Evolutionary conservation across 495 filamentous ascomycete species (phyloP).

Genomic region (Tuber aestivum): DNA sequence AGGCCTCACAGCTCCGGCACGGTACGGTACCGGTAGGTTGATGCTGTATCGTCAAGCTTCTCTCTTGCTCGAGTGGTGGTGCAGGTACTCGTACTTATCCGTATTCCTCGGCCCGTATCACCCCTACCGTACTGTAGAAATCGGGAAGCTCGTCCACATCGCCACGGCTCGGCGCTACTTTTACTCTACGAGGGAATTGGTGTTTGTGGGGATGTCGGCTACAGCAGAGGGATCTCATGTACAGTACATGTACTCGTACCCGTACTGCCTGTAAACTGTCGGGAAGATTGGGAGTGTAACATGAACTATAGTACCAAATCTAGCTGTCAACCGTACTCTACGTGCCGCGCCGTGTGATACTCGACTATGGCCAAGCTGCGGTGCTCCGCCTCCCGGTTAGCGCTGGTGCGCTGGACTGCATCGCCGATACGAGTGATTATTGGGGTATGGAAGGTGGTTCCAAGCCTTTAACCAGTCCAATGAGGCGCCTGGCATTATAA

Average conservation of each 20-base stretch:
- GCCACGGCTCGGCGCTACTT: not conserved
- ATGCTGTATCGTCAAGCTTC: not conserved
- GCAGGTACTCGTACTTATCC: not conserved
- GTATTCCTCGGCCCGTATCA: not conserved
- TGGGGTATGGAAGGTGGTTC: not conserved
- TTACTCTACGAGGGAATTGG: not conserved
- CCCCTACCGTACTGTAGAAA: not conserved
- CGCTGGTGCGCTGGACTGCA: not conserved
- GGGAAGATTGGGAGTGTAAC: not conserved
- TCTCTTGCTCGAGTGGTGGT: not conserved
- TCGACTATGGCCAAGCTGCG: no score
- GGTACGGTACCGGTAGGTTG: not conserved
- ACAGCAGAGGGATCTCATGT: no score
- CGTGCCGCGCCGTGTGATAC: no score
- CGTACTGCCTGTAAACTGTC: no score
- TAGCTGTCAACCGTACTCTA: no score
- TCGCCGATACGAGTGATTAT: not conserved
- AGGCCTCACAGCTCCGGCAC: not conserved
- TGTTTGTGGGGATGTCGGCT: not conserved
- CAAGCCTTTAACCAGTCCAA: not conserved
- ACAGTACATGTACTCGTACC: no score
- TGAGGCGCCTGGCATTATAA: not conserved
- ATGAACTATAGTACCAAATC: no score
- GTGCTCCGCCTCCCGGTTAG: no score
- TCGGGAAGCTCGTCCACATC: not conserved